These are phyloP conservation scores for Geosmithia morbida DNA, from an alignment of 2,329 filamentous ascomycete species.

Conservation along the genomic window DNA sequence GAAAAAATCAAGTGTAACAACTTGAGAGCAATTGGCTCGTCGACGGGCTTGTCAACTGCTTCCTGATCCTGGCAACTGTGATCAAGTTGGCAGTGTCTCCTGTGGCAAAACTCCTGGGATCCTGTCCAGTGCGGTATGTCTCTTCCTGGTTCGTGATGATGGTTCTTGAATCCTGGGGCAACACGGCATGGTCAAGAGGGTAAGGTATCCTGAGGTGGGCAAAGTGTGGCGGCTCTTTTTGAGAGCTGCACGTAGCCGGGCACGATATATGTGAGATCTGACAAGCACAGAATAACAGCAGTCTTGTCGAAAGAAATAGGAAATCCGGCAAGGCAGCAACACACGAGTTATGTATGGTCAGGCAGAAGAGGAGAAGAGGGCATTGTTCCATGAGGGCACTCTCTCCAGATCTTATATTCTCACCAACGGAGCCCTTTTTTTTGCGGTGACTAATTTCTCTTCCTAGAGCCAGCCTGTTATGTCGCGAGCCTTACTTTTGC, in stretches of 20 bases:
- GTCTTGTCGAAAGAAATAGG: background rate
- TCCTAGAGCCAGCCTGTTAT: background rate
- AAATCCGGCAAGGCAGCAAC: background rate
- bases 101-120: background rate
- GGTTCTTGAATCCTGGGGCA: constrained; percentile 3
- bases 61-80: background rate
- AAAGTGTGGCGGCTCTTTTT: background rate
- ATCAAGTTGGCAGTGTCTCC: background rate
- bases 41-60: background rate
- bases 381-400: background rate
- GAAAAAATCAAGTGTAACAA: background rate
- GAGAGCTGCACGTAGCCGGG: background rate
- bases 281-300: background rate
- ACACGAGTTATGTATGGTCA: background rate
- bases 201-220: background rate
- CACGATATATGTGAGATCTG: background rate
- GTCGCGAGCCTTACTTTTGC: background rate
- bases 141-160: constrained; percentile 1
- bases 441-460: background rate
- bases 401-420: background rate
- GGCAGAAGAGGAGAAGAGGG: background rate
- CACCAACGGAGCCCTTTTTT: background rate
- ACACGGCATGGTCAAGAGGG: constrained; percentile 7
- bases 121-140: background rate
- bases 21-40: background rate